Evolutionary conservation across 1,284 basidiomycete genomes (phyloP).

Genomic region (Ceratobasidium sp.): DNA sequence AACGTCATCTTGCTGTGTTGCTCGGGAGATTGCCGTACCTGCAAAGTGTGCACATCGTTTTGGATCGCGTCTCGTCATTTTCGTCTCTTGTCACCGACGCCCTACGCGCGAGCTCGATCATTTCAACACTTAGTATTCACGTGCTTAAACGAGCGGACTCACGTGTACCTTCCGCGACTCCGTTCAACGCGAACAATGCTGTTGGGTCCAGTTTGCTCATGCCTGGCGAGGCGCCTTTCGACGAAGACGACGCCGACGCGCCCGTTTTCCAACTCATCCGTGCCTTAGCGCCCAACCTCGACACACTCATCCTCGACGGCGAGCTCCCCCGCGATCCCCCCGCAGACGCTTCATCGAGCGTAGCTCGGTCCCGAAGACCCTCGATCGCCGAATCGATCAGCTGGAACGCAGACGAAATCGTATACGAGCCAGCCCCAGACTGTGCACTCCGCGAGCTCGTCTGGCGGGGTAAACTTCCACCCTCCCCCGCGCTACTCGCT

Average conservation of each 20-base stretch:
- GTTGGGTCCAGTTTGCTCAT: background rate
- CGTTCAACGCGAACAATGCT: slow-evolving; percentile 17
- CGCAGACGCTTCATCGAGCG: background rate
- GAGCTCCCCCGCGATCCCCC: slow-evolving; percentile 32
- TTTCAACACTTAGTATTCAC: slow-evolving; percentile 2
- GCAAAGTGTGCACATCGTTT: background rate
- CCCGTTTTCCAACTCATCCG: slow-evolving; percentile 28
- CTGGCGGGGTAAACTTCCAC: slow-evolving; percentile 26
- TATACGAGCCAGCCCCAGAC: slow-evolving; percentile 19
- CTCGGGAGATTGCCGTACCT: slow-evolving; percentile 4
- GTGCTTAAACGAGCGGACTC: slow-evolving; percentile 20
- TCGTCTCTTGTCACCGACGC: slow-evolving; percentile 1
- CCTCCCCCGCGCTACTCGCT: slow-evolving; percentile 26
- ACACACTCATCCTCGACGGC: slow-evolving; percentile 17
- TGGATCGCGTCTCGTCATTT: slow-evolving; percentile 25
- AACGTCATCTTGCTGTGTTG: slow-evolving; percentile 21
- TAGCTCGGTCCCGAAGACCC: background rate
- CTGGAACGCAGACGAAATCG: background rate
- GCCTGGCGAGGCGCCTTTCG: too few species aligned
- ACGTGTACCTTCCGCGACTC: background rate
- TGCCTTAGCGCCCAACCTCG: slow-evolving; percentile 25
- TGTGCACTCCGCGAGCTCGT: slow-evolving; percentile 21
- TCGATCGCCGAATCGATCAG: background rate
- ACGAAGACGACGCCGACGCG: background rate
- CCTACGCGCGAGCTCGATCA: background rate